Percentiles rank a stretch among this genome's conserved stretches.
Conservation (phyloP, 2,329 filamentous ascomycete genomes). For the Aureobasidium vineae region DNA sequence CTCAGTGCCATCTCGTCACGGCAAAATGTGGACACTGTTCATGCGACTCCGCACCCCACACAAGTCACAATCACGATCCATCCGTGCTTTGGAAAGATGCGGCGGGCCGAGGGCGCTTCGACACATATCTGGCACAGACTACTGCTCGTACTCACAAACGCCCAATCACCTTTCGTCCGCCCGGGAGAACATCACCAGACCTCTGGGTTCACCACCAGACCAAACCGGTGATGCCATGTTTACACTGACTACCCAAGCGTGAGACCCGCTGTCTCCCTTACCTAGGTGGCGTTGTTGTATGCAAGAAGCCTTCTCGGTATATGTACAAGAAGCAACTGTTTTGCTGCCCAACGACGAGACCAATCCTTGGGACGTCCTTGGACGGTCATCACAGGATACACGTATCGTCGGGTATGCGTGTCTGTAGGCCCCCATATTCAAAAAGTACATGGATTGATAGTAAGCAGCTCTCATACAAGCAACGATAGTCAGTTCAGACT, state of each 20-base stretch:
- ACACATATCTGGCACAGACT: constrained; percentile 16
- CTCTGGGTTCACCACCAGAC: background rate
- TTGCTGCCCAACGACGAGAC: constrained; percentile 24
- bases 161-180: constrained; percentile 3
- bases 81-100: constrained; percentile 17
- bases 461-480: background rate
- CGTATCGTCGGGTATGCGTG: constrained; percentile 4
- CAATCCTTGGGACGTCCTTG: background rate
- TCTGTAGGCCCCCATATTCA: background rate
- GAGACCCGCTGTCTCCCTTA: background rate
- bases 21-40: background rate
- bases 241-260: background rate
- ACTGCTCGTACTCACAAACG: constrained; percentile 7
- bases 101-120: constrained; percentile 21
- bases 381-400: background rate
- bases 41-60: constrained; percentile 22
- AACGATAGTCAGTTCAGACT: background rate
- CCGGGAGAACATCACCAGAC: constrained; percentile 16
- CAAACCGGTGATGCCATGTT: constrained; percentile 8
- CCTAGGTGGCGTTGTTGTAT: constrained; percentile 11
- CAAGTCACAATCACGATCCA: constrained; percentile 20
- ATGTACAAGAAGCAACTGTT: constrained; percentile 17
- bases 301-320: constrained; percentile 6
- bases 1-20: background rate
- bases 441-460: background rate